Base-by-base conservation (phyloP, 2,329 filamentous ascomycete genomes). In the Fusarium xylarioides region DNA sequence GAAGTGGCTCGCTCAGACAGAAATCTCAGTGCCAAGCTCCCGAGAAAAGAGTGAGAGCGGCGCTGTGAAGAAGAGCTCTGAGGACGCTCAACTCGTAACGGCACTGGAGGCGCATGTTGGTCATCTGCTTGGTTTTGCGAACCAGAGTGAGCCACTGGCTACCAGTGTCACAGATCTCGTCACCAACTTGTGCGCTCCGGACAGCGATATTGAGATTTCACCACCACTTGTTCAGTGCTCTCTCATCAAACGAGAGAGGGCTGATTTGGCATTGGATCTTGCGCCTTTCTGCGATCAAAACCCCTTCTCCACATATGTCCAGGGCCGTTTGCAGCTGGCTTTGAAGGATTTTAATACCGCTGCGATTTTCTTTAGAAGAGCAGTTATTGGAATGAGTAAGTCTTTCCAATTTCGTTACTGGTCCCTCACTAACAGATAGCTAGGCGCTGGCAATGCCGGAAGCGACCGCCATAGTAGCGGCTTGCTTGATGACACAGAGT, bases 371-470 rank as follows among this genome's bases (percentile, higher is more conserved):
- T 98, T 99, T 82, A 91, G 91, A 74, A 95, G 92, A 79, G 93
- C 95, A 67, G 93, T 94, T 26, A 92, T 93, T 77, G 91, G 92
- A 63, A 90, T 97, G 81, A 91, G 94, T 95, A 88, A 85, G 92
- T 87, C n/a, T 59, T 43, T n/a, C 2, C 32, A 18, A 16, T 14
- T 32, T 6, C 16, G 15, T 19, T 68, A 18, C n/a, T 9, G 11
- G 49, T 21, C 32, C 30, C 16, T 63, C 60, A 62, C 81, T 83
- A 75, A 83, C 70, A 35, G 30, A 34, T n/a, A 23, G 44, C 28
- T 63, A 89, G 86, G 86, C 70, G 81, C 85, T 15, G 79, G 84
- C 32, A 83, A 85, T 63, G 81, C 84, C n/a, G 80, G 85, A 49
- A 78, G 83, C 5, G 85, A 88, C 54, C 84, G 86, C 23, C 88